Evolutionary conservation across 1,284 basidiomycete genomes (phyloP).

Genomic region (Malassezia sympodialis): DNA sequence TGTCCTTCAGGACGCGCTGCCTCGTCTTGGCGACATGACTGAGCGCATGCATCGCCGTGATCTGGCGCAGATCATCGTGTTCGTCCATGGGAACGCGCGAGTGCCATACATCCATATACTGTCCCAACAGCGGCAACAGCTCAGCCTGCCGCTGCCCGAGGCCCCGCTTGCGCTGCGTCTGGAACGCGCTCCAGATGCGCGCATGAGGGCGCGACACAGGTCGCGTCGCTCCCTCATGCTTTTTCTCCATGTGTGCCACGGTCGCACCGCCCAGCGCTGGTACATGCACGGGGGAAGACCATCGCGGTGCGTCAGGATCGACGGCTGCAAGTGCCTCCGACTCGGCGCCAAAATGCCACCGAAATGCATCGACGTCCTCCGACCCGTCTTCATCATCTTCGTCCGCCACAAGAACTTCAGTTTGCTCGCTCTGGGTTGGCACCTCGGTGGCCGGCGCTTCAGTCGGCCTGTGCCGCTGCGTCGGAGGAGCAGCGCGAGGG

Average conservation of each 20-base stretch:
- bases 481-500: neutral
- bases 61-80: constrained; percentile 21
- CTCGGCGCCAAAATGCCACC: constrained; percentile 26
- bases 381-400: constrained; percentile 20
- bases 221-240: neutral
- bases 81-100: constrained; percentile 21
- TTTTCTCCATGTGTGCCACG: neutral
- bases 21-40: constrained; percentile 61
- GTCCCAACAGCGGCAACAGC: constrained; percentile 23
- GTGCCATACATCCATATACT: constrained; percentile 35
- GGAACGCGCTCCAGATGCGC: constrained; percentile 11
- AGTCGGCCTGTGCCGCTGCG: neutral
- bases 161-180: neutral
- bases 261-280: constrained; percentile 16
- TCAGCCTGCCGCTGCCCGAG: constrained; percentile 21
- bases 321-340: neutral
- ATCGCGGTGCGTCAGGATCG: constrained; percentile 16
- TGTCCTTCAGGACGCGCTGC: constrained; percentile 83
- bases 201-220: constrained; percentile 7
- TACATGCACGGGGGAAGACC: constrained; percentile 17
- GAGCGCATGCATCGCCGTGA: constrained; percentile 33
- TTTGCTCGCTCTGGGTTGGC: neutral
- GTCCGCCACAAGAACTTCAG: neutral
- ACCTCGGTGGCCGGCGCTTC: neutral
- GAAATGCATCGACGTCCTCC: constrained; percentile 22